phyloP scores from a whole-genome alignment of 75 land plant genomes.

The Pinus albicaulis region DNA sequence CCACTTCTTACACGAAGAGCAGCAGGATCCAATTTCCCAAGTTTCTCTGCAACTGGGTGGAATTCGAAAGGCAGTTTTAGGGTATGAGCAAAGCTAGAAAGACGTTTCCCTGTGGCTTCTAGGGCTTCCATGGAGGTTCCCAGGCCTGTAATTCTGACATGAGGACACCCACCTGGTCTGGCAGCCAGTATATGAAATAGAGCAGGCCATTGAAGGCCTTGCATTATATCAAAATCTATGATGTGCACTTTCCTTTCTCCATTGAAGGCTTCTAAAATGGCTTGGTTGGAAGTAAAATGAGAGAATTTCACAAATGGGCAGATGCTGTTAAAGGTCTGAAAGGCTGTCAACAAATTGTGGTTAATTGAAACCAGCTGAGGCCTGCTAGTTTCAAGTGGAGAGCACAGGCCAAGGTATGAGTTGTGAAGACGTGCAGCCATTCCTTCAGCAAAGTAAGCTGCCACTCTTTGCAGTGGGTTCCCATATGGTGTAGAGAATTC shows the following conservation, averaged over 20 bases:
- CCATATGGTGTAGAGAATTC: slow-evolving; percentile 51
- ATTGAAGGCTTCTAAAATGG: slow-evolving; percentile 61
- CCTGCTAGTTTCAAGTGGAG: slow-evolving; percentile 13
- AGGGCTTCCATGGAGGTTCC: slow-evolving; percentile 54
- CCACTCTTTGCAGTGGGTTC: slow-evolving; percentile 39
- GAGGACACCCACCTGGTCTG: slow-evolving; percentile 43
- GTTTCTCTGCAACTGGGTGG: slow-evolving; percentile 34
- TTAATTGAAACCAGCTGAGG: not conserved
- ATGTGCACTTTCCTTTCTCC: slow-evolving; percentile 46
- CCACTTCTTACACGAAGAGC: slow-evolving; percentile 20
- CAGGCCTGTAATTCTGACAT: slow-evolving; percentile 51
- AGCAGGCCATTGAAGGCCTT: slow-evolving; percentile 76
- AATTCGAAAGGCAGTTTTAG: slow-evolving; percentile 59
- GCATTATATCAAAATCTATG: slow-evolving; percentile 74
- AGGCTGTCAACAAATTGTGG: slow-evolving; percentile 24
- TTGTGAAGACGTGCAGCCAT: slow-evolving; percentile 43
- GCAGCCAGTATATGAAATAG: slow-evolving; percentile 61
- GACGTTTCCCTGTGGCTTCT: slow-evolving; percentile 45
- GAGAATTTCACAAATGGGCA: slow-evolving; percentile 72
- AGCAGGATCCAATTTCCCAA: slow-evolving; percentile 25
- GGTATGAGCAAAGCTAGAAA: slow-evolving; percentile 46
- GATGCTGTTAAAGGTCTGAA: slow-evolving; percentile 48
- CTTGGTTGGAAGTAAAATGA: slow-evolving; percentile 79
- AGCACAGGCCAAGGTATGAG: slow-evolving; percentile 44
- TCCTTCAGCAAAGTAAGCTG: slow-evolving; percentile 50